A percentile compares a stretch with the other conserved stretches of the same genome.
These are phyloP conservation scores for Fusarium dlaminii DNA, from an alignment of 2,329 filamentous ascomycete species.

Conservation along the genomic window DNA sequence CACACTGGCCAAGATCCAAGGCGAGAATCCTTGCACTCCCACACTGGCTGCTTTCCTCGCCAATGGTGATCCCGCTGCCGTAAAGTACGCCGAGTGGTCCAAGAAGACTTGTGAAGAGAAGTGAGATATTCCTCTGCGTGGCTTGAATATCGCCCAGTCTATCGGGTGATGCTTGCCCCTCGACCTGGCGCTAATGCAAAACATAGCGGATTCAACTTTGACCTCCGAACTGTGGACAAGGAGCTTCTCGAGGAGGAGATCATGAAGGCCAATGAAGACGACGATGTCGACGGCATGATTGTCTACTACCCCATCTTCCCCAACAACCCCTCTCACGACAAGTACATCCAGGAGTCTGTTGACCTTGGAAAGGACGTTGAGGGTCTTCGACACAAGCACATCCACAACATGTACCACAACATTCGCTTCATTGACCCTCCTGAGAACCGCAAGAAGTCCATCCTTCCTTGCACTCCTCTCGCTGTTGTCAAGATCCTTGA, in stretches of 20 bases:
- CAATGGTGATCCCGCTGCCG: conserved; percentile 88
- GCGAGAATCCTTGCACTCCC: conserved; percentile 65
- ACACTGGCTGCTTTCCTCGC: conserved; percentile 91
- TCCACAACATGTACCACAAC: conserved; percentile 99
- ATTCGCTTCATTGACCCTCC: conserved; percentile 89
- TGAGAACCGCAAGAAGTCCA: conserved; percentile 82
- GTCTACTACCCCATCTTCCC: conserved; percentile 98
- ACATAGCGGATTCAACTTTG: conserved; percentile 85
- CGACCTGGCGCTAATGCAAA: conserved; percentile 37
- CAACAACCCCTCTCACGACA: conserved; percentile 82
- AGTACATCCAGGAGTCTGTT: conserved; percentile 95
- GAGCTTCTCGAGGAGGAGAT: conserved; percentile 92
- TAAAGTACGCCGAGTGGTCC: conserved; percentile 97
- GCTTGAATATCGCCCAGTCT: conserved; percentile 31
- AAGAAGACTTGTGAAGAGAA: conserved; percentile 96
- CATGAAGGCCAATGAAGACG: conserved; percentile 83
- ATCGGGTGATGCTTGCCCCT: conserved; percentile 28
- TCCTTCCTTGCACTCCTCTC: conserved; percentile 93
- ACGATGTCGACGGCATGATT: conserved; percentile 85
- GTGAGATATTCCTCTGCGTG: conserved; percentile 64
- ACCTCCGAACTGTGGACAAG: conserved; percentile 83
- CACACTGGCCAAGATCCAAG: conserved; percentile 76
- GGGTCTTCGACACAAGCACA: conserved; percentile 90
- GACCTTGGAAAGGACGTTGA: conserved; percentile 93
- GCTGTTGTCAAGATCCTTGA: conserved; percentile 98